A percentile compares a stretch with the other conserved stretches of the same genome.
These are phyloP conservation scores for Penicillium diatomitis DNA, from an alignment of 495 filamentous ascomycete species.

Conservation along the genomic window DNA sequence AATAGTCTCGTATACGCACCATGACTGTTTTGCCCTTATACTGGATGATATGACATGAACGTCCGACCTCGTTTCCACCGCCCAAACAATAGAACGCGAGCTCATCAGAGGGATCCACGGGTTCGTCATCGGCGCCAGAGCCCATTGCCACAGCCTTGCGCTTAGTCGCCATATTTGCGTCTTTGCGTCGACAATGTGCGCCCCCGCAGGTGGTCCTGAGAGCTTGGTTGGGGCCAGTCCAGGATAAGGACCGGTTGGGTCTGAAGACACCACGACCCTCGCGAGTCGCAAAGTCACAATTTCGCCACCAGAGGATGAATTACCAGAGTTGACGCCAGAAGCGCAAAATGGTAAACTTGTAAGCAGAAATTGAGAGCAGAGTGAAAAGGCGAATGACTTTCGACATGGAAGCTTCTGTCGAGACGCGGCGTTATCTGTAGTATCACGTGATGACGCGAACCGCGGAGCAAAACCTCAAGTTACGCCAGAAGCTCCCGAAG, in stretches of 20 bases:
- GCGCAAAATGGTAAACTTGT: neutral
- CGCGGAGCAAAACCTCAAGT: conserved; percentile 21
- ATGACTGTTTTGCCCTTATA: conserved; percentile 99
- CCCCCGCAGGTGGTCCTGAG: neutral
- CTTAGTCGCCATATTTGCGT: conserved; percentile 57
- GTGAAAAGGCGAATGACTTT: neutral
- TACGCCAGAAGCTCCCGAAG: conserved; percentile 14
- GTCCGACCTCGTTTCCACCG: conserved; percentile 92
- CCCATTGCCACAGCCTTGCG: conserved; percentile 64
- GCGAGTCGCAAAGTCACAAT: neutral
- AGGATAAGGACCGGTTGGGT: neutral
- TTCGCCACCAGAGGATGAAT: too few species aligned
- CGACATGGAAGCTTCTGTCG: neutral
- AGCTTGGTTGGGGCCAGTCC: neutral
- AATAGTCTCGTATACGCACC: conserved; percentile 42
- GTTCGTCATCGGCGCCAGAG: conserved; percentile 49
- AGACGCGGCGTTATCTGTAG: conserved; percentile 9
- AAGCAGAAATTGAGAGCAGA: neutral
- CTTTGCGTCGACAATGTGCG: neutral
- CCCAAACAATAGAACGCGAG: conserved; percentile 88
- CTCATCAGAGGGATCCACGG: conserved; percentile 74
- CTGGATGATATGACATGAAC: conserved; percentile 94
- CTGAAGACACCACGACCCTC: conserved; percentile 2
- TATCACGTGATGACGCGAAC: conserved; percentile 17
- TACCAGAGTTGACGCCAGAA: neutral